phyloP scores from a whole-genome alignment of 306 rosid genomes.

The Crotalaria pallida region DNA sequence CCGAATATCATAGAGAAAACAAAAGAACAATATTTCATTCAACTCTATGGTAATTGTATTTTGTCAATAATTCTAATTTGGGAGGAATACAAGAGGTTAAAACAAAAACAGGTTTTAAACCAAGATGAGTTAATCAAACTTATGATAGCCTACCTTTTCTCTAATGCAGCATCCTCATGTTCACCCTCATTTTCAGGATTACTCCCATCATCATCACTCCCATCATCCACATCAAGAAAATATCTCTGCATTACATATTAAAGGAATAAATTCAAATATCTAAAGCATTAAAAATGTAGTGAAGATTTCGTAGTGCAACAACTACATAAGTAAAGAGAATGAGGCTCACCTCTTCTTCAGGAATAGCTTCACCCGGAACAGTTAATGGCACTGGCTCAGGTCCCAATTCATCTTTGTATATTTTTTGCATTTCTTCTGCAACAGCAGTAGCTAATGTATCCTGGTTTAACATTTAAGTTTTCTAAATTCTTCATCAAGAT shows the following conservation, averaged over 20 bases:
- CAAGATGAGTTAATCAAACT: background rate
- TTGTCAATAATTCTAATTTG: background rate
- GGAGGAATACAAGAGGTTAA: background rate
- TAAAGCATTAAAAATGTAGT: background rate
- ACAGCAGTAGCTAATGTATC: slow-evolving; percentile 78
- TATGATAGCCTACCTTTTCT: slow-evolving; percentile 45
- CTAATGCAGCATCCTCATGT: slow-evolving; percentile 40
- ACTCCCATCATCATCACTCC: slow-evolving; percentile 54
- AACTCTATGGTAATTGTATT: background rate
- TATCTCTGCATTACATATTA: slow-evolving; percentile 38
- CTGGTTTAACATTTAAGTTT: slow-evolving; percentile 39
- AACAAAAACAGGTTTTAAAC: background rate
- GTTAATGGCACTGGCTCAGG: slow-evolving; percentile 87
- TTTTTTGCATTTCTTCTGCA: slow-evolving; percentile 86
- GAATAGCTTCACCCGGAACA: slow-evolving; percentile 65
- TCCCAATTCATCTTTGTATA: slow-evolving; percentile 82
- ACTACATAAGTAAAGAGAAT: slow-evolving; percentile 5
- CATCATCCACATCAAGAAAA: slow-evolving; percentile 77
- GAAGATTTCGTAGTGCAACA: background rate
- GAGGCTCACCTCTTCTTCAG: slow-evolving; percentile 81
- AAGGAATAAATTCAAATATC: background rate
- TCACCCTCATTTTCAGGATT: slow-evolving; percentile 40
- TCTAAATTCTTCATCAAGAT: background rate
- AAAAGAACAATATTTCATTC: background rate
- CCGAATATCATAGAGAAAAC: background rate